Conservation (phyloP, 768 basidiomycete genomes). For the Trametes sanguinea region DNA sequence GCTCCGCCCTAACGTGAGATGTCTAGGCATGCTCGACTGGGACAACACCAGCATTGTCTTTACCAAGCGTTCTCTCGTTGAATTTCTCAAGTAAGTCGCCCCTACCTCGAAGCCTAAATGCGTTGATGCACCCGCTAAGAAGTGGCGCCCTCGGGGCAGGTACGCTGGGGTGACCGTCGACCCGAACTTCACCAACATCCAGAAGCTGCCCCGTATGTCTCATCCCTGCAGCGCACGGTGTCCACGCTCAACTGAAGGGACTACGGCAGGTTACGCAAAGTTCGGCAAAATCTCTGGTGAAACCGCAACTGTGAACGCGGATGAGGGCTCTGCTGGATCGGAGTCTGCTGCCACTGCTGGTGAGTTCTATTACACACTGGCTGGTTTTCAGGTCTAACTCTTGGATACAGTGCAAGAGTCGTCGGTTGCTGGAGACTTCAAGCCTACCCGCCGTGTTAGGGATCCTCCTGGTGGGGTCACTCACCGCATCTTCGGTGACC, state of each 20-base stretch:
- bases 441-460: slow-evolving; percentile 60
- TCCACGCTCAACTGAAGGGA: not conserved
- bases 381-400: slow-evolving; percentile 13
- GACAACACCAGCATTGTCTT: slow-evolving; percentile 75
- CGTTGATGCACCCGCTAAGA: slow-evolving; percentile 21
- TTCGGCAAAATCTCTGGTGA: slow-evolving; percentile 57
- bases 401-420: not conserved
- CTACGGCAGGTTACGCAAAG: slow-evolving; percentile 60
- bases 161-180: slow-evolving; percentile 77
- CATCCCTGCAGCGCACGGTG: not conserved
- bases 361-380: not conserved
- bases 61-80: slow-evolving; percentile 73
- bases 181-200: slow-evolving; percentile 71
- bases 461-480: slow-evolving; percentile 54
- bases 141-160: slow-evolving; percentile 37
- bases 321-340: slow-evolving; percentile 14
- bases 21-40: slow-evolving; percentile 77
- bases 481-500: slow-evolving; percentile 50
- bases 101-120: slow-evolving; percentile 4
- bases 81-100: slow-evolving; percentile 68
- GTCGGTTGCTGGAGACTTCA: slow-evolving; percentile 39
- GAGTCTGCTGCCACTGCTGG: slow-evolving; percentile 9
- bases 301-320: slow-evolving; percentile 25
- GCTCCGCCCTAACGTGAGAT: not conserved
- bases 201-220: slow-evolving; percentile 69